Evolutionary conservation across 2,329 filamentous ascomycete genomes (phyloP).

Genomic region (Fusarium floridanum): DNA sequence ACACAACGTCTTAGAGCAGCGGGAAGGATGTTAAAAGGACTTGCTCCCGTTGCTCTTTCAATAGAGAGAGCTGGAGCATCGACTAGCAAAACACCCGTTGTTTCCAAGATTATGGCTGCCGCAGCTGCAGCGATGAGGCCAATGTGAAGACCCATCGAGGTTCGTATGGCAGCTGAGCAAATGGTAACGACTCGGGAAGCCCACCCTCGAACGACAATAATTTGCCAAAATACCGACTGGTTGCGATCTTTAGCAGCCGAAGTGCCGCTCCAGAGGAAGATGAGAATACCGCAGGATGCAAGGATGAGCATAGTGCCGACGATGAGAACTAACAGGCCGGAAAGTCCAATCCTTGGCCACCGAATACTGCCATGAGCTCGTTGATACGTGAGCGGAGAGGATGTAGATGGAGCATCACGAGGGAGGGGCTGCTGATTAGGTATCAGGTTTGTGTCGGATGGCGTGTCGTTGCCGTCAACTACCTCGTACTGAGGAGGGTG

Average conservation of each 20-base stretch:
- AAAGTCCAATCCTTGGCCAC: neutral
- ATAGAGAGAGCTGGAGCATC: neutral
- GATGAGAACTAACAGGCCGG: neutral
- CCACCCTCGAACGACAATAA: neutral
- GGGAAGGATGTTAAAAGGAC: conserved; percentile 9
- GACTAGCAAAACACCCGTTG: neutral
- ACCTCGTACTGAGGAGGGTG: neutral
- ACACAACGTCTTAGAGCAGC: neutral
- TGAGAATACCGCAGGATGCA: neutral
- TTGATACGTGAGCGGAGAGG: neutral
- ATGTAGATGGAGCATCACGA: neutral
- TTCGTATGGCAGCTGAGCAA: neutral
- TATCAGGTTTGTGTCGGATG: neutral
- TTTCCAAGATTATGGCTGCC: neutral
- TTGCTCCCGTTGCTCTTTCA: neutral
- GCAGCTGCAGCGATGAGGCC: neutral
- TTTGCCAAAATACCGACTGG: neutral
- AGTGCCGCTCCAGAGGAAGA: neutral
- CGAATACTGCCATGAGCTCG: neutral
- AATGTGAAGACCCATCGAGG: neutral
- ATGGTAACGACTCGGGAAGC: neutral
- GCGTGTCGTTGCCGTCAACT: neutral
- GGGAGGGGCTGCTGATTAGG: neutral
- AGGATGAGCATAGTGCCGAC: neutral
- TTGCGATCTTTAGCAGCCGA: neutral